Percentiles rank a stretch among this genome's conserved stretches.
These are phyloP conservation scores for Mycena latifolia DNA, from an alignment of 768 basidiomycete genomes.

Conservation along the genomic window DNA sequence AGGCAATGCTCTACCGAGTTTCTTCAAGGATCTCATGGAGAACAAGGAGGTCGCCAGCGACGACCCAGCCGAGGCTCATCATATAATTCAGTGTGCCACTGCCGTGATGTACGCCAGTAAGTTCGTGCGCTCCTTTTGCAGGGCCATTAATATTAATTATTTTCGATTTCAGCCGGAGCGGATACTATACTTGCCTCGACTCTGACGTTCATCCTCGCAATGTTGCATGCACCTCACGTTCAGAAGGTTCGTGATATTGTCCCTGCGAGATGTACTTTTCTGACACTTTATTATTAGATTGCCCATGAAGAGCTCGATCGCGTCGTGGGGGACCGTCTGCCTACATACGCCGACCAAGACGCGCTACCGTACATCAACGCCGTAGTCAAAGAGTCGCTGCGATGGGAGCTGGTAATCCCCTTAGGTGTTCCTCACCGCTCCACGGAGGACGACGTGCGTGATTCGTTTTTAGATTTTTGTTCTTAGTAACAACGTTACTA, in stretches of 20 bases:
- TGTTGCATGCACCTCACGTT: conserved; percentile 37
- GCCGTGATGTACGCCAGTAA: conserved; percentile 35
- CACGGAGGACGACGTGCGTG: conserved; percentile 30
- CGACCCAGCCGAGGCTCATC: conserved; percentile 25
- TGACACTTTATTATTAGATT: conserved; percentile 1
- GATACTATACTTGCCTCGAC: conserved; percentile 32
- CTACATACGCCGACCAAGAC: conserved; percentile 16
- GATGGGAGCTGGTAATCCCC: conserved; percentile 25
- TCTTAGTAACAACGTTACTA: background rate
- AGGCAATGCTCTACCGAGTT: conserved; percentile 34
- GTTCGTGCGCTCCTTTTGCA: background rate
- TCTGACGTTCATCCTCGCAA: conserved; percentile 35
- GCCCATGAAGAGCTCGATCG: conserved; percentile 28
- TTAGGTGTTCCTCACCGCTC: conserved; percentile 29
- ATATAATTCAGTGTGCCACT: conserved; percentile 24
- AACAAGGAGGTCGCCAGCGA: conserved; percentile 24
- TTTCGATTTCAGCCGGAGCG: conserved; percentile 18
- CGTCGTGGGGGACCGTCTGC: conserved; percentile 24
- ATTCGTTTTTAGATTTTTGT: background rate
- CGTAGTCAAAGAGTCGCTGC: conserved; percentile 24
- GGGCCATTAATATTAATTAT: background rate
- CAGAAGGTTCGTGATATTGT: conserved; percentile 9
- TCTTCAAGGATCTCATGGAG: conserved; percentile 36
- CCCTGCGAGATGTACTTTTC: background rate
- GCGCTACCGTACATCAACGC: conserved; percentile 21